Conservation (phyloP, 1,139 yeast genomes). For the Yamadazyma diospyri region DNA sequence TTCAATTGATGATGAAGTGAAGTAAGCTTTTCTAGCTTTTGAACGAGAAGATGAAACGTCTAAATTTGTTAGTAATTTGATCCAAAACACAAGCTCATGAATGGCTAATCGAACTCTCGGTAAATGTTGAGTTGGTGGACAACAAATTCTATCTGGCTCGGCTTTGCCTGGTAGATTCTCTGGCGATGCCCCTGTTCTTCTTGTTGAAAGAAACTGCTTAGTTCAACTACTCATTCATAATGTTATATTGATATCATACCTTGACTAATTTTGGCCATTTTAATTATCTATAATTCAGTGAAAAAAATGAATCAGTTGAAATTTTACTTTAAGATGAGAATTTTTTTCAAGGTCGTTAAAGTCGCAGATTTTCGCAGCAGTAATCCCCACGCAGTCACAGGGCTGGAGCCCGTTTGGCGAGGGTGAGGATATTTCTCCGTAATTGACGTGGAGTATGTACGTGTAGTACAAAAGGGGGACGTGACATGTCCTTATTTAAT, state of each 20-base stretch:
- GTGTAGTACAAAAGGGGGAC: no score
- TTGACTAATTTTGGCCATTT: constrained; percentile 65
- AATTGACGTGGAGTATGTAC: no score
- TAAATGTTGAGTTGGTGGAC: no score
- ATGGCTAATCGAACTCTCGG: no score
- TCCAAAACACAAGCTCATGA: no score
- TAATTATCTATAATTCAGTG: constrained; percentile 19
- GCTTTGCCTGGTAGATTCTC: no score
- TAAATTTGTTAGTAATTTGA: constrained; percentile 20
- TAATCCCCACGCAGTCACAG: constrained; percentile 13
- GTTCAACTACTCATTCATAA: no score
- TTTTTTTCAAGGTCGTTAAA: constrained; percentile 7
- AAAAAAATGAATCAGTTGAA: constrained; percentile 9
- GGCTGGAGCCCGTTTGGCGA: constrained; percentile 22
- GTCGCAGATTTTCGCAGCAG: not conserved
- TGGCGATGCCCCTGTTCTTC: no score
- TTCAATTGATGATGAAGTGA: constrained; percentile 94
- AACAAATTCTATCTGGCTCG: no score
- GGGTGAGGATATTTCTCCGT: not conserved
- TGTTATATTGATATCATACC: constrained; percentile 44
- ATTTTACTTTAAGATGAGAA: constrained; percentile 11
- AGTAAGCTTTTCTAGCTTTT: constrained; percentile 99
- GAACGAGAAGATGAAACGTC: constrained; percentile 99
- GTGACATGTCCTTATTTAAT: no score
- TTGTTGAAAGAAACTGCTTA: no score